Evolutionary conservation across 148 eudicot species (phyloP).

Genomic region (Vaccinium myrtillus): DNA sequence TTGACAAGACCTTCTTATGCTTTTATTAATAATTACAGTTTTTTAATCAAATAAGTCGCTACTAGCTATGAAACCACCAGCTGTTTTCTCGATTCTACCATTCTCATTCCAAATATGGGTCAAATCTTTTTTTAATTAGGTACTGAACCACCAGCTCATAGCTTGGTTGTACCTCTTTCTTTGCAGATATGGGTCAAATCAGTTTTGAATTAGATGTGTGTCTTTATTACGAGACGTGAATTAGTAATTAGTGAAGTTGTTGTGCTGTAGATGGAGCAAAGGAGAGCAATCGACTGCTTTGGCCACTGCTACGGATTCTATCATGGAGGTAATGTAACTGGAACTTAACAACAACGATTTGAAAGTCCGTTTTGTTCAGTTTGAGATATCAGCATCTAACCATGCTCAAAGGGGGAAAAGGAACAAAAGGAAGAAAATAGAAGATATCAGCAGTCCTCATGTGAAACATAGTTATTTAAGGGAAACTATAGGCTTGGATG

Average conservation of each 20-base stretch:
- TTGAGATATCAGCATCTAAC: not conserved
- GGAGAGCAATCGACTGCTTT: slow-evolving; percentile 95
- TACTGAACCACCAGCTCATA: slow-evolving; percentile 2
- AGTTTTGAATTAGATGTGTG: not conserved
- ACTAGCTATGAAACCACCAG: not conserved
- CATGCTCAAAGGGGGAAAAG: not conserved
- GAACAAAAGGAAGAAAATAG: not conserved
- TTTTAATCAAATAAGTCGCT: not conserved
- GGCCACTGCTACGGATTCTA: slow-evolving; percentile 68
- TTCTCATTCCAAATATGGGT: not conserved
- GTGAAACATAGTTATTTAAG: slow-evolving; percentile 1
- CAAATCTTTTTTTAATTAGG: not conserved
- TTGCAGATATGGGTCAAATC: not conserved
- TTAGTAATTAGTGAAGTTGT: not conserved
- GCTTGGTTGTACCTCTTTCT: not conserved
- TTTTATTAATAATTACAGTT: not conserved
- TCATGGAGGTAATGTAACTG: slow-evolving; percentile 47
- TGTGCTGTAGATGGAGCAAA: slow-evolving; percentile 73
- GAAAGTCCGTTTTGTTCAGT: not conserved
- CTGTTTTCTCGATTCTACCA: not conserved
- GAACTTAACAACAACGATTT: not conserved
- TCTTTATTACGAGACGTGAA: not conserved
- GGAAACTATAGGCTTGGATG: not conserved
- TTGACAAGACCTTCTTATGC: not conserved
- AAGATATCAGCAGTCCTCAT: not conserved